Base-by-base conservation (phyloP, 108 stramenopile genomes). In the Stephanodiscus triporus region DNA sequence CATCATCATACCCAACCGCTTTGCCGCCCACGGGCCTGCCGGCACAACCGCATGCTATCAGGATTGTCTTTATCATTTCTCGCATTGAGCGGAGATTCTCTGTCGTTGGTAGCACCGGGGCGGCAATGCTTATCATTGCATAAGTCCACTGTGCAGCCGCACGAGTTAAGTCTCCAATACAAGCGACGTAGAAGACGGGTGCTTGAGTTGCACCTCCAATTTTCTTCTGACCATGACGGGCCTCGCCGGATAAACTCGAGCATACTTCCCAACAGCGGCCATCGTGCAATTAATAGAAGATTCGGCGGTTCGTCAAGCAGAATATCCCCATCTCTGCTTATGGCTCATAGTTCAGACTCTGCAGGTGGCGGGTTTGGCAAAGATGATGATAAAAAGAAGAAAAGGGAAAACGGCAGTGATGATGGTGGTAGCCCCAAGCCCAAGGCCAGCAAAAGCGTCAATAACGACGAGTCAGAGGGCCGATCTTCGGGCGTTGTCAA, bases 271-370 rank as follows among this genome's bases (percentile, higher is more conserved):
- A 17, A 0, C 27, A 40, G 20, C 22, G 17, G 10, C 60, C n/a
- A 61, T 22, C 34, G n/a, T n/a, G 34, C n/a, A 10, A n/a, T 45
- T 45, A 16, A 45, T 16, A 16, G 43, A 45, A 45, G 43, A 45
- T 43, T 22, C 34, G 37, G 2, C 22, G 60, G 30, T 22, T 17
- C 22, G 37, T 40, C 60, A 6, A 22, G 36, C 36, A 61, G 60
- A 37, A 36, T 27, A 4, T 36, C 30, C 0, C 22, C 60, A n/a
- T 61, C 60, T n/a, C 60, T 61, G 4, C 40, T 40, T 0, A 30
- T 61, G n/a, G 37, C 60, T 8, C 60, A 61, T 20, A 61, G 37
- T 61, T 61, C 60, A 5, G 60, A 61, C n/a, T 61, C 60, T 9
- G 7, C 60, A 0, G 40, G 36, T 17, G 36, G 60, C 0, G 34